These are phyloP conservation scores for Dactylellina leptospora DNA, from an alignment of 2,329 filamentous ascomycete genomes.

Conservation along the genomic window DNA sequence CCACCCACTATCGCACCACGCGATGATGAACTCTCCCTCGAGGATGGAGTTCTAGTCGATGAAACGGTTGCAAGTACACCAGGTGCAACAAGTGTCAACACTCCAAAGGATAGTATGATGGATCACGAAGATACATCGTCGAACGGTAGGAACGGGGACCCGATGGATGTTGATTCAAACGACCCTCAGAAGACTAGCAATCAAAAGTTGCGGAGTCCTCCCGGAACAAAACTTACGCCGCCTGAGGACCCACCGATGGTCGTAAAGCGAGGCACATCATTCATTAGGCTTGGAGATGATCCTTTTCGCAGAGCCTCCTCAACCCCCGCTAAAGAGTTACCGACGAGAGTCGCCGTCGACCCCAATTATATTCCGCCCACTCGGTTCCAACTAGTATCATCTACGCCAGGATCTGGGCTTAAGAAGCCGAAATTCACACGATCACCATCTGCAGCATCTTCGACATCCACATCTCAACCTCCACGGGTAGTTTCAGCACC, in stretches of 20 bases:
- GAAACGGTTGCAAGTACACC: conserved; percentile 61
- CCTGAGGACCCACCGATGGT: conserved; percentile 32
- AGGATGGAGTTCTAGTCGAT: conserved; percentile 61
- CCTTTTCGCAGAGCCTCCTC: conserved; percentile 46
- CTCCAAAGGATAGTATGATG: conserved; percentile 45
- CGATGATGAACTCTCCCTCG: conserved; percentile 69
- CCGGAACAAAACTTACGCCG: conserved; percentile 31
- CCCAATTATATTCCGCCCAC: conserved; percentile 49
- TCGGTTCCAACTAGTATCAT: conserved; percentile 47
- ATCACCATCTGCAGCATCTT: conserved; percentile 42
- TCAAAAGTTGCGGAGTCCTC: conserved; percentile 29
- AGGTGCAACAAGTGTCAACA: conserved; percentile 46
- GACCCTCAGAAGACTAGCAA: conserved; percentile 6
- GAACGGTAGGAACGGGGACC: conserved; percentile 32
- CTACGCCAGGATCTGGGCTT: conserved; percentile 36
- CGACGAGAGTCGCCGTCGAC: conserved; percentile 45
- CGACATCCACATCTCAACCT: conserved; percentile 22
- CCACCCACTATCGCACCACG: conserved; percentile 87
- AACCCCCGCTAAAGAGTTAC: conserved; percentile 43
- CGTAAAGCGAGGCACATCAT: conserved; percentile 39
- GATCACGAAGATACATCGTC: conserved; percentile 42
- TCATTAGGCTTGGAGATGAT: conserved; percentile 45
- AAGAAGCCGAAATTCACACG: conserved; percentile 50
- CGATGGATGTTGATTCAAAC: conserved; percentile 51
- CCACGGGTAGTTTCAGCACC: conserved; percentile 42